phyloP scores from a whole-genome alignment of 108 stramenopile species.

The Nitzschia putrida region DNA sequence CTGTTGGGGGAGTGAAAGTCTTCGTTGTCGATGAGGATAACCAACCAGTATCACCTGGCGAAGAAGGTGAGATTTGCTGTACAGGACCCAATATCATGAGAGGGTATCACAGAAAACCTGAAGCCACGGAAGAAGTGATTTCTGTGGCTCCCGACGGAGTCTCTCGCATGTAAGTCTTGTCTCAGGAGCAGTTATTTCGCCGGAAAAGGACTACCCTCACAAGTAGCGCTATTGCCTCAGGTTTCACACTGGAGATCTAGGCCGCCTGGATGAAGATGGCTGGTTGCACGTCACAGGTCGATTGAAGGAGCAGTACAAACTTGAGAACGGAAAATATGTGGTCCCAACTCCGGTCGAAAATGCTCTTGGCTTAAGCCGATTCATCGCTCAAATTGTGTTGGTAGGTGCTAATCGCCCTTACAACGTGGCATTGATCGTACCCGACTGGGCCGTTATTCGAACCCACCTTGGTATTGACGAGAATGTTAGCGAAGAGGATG shows the following conservation, averaged over 20 bases:
- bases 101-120: conserved; percentile 91
- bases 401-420: conserved; percentile 87
- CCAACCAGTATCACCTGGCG: conserved; percentile 63
- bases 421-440: conserved; percentile 89
- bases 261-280: conserved; percentile 66
- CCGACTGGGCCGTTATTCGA: conserved; percentile 82
- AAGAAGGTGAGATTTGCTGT: conserved; percentile 90
- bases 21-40: conserved; percentile 69
- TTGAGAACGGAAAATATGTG: conserved; percentile 97
- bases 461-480: conserved; percentile 49
- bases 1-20: conserved; percentile 76
- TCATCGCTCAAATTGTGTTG: conserved; percentile 89
- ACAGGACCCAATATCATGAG: conserved; percentile 92
- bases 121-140: conserved; percentile 91
- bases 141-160: conserved; percentile 80
- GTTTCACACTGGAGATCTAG: conserved; percentile 91
- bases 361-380: conserved; percentile 83
- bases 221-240: conserved; percentile 22
- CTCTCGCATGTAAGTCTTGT: conserved; percentile 71
- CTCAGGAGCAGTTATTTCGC: background rate
- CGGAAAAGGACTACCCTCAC: background rate
- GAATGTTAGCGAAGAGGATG: conserved; percentile 62
- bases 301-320: conserved; percentile 94
- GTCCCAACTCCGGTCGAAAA: conserved; percentile 91
- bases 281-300: conserved; percentile 79